These are phyloP conservation scores for Phialophora tarda DNA, from an alignment of 2,329 filamentous ascomycete genomes.

Conservation along the genomic window DNA sequence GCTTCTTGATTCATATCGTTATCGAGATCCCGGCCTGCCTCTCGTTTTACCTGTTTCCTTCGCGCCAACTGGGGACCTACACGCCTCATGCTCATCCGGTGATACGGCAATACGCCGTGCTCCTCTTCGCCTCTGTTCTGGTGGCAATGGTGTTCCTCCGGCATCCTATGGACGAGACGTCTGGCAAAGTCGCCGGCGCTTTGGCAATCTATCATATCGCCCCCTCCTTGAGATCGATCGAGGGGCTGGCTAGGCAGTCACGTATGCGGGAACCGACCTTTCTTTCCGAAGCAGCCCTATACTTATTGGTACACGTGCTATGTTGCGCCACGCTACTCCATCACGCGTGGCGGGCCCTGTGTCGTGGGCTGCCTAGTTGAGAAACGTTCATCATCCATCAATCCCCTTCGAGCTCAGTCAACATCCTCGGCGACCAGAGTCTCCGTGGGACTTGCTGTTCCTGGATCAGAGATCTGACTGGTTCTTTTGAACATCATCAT, in stretches of 20 bases:
- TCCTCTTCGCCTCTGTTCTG: constrained; percentile 45
- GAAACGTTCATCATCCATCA: not conserved
- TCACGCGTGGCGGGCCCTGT: constrained; percentile 24
- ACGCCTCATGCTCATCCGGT: constrained; percentile 46
- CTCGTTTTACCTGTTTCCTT: constrained; percentile 47
- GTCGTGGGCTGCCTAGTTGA: constrained; percentile 2
- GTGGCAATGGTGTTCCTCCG: constrained; percentile 45
- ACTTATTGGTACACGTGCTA: constrained; percentile 36
- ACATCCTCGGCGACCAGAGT: constrained; percentile 39
- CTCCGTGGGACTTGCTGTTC: constrained; percentile 37
- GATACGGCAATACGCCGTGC: constrained; percentile 49
- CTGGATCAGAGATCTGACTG: constrained; percentile 22
- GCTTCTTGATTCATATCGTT: constrained; percentile 44
- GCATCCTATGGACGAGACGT: constrained; percentile 41
- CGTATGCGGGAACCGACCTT: constrained; percentile 19
- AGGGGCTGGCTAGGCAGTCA: constrained; percentile 31
- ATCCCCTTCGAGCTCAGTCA: constrained; percentile 25
- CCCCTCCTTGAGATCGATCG: constrained; percentile 42
- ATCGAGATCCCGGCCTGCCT: constrained; percentile 47
- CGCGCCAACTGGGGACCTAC: constrained; percentile 40
- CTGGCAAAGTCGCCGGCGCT: constrained; percentile 43
- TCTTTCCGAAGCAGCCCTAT: constrained; percentile 36
- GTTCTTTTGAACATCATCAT: constrained; percentile 65
- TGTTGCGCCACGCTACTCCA: constrained; percentile 30
- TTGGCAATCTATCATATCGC: constrained; percentile 47